Evolutionary conservation across 2,329 filamentous ascomycete species (phyloP).

Genomic region (Fulvia fulva): DNA sequence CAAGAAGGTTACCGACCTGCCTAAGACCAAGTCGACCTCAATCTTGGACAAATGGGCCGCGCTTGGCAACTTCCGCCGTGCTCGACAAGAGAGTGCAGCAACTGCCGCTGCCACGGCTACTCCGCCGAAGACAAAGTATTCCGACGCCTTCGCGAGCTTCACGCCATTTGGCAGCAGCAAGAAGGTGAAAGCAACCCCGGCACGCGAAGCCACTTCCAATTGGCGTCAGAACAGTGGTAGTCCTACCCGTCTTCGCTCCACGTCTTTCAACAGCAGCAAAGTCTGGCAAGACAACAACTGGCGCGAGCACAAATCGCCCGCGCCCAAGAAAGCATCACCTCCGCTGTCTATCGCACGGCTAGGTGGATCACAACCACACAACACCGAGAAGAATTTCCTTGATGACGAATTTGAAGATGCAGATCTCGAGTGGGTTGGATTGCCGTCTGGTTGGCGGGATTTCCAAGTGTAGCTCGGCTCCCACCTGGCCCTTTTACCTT

Average conservation of each 20-base stretch:
- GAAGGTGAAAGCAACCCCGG: constrained; percentile 29
- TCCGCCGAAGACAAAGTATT: constrained; percentile 33
- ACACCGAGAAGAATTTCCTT: constrained; percentile 37
- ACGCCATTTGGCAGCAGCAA: constrained; percentile 33
- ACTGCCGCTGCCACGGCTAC: constrained; percentile 35
- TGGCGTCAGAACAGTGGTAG: constrained; percentile 32
- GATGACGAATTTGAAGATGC: constrained; percentile 47
- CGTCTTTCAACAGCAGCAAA: constrained; percentile 36
- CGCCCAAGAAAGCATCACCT: constrained; percentile 17
- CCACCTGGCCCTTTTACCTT: constrained; percentile 4
- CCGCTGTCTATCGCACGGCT: constrained; percentile 10
- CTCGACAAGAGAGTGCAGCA: constrained; percentile 48
- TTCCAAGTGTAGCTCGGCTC: constrained; percentile 16
- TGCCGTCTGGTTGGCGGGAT: constrained; percentile 60
- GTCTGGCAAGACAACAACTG: constrained; percentile 48
- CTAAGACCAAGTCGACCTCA: constrained; percentile 53
- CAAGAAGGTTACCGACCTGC: constrained; percentile 52
- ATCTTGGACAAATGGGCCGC: constrained; percentile 82
- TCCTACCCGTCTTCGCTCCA: constrained; percentile 28
- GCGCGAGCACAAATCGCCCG: constrained; percentile 40
- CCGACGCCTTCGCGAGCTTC: constrained; percentile 31
- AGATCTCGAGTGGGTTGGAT: constrained; percentile 88
- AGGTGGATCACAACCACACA: constrained; percentile 18
- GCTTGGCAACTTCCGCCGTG: constrained; percentile 78
- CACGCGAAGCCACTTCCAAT: constrained; percentile 29